Evolutionary conservation across 495 filamentous ascomycete genomes (phyloP).

Genomic region (Lasiosphaeria hispida): DNA sequence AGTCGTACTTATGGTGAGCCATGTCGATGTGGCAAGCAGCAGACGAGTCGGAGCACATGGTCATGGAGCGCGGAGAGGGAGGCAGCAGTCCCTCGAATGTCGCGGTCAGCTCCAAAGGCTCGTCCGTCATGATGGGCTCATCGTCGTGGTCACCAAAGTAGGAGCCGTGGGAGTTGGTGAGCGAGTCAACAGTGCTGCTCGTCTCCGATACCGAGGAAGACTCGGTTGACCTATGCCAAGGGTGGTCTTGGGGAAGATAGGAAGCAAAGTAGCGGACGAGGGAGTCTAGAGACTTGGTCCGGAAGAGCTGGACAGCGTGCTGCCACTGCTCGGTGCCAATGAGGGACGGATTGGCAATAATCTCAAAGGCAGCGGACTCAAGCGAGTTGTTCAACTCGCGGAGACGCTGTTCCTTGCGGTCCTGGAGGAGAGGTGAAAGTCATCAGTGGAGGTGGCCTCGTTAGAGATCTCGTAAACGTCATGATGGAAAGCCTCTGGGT

Average conservation of each 20-base stretch:
- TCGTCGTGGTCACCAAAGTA: slow-evolving; percentile 41
- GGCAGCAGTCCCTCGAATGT: slow-evolving; percentile 32
- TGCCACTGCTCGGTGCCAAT: slow-evolving; percentile 53
- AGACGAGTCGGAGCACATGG: slow-evolving; percentile 46
- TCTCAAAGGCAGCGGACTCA: slow-evolving; percentile 50
- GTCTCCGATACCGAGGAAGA: slow-evolving; percentile 28
- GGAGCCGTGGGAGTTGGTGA: slow-evolving; percentile 20
- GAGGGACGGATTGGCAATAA: slow-evolving; percentile 49
- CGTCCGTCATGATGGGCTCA: slow-evolving; percentile 38
- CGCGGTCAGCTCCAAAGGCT: slow-evolving; percentile 37
- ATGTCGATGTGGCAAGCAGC: slow-evolving; percentile 29
- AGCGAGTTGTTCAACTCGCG: slow-evolving; percentile 46
- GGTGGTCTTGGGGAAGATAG: slow-evolving; percentile 46
- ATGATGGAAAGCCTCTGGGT: slow-evolving; percentile 42
- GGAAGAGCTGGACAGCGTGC: slow-evolving; percentile 49
- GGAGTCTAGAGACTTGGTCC: slow-evolving; percentile 51
- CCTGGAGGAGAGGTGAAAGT: slow-evolving; percentile 46
- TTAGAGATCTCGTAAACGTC: slow-evolving; percentile 47
- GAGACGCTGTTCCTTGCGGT: slow-evolving; percentile 46
- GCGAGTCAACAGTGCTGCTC: slow-evolving; percentile 25
- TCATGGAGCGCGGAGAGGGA: slow-evolving; percentile 48
- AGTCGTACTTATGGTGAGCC: slow-evolving; percentile 21
- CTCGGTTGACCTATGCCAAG: slow-evolving; percentile 31
- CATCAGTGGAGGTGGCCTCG: slow-evolving; percentile 38
- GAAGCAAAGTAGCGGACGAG: slow-evolving; percentile 50